Conservation (phyloP, 306 rosid species). For the Luffa aegyptiaca region DNA sequence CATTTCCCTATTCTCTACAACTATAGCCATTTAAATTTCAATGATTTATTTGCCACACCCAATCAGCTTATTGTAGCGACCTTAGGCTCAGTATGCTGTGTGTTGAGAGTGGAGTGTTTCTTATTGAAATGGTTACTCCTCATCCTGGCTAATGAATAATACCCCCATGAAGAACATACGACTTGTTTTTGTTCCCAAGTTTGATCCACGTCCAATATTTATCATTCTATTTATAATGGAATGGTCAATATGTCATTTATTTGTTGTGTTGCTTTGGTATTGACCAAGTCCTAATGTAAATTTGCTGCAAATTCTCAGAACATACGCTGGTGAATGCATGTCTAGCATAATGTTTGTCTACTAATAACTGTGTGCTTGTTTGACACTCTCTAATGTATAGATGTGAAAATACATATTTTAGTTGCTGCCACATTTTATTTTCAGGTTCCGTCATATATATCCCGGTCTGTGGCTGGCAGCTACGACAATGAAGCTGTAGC, state of each 20-base stretch:
- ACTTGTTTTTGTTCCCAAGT: background rate
- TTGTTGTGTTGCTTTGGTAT: background rate
- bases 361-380: background rate
- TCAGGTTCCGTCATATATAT: constrained; percentile 96
- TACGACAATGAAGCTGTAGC: constrained; percentile 99
- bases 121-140: background rate
- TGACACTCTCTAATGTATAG: background rate
- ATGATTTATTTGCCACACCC: background rate
- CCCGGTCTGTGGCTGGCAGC: constrained; percentile 99
- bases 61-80: background rate
- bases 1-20: background rate
- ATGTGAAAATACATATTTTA: background rate
- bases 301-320: background rate
- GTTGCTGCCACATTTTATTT: constrained; percentile 1
- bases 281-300: background rate
- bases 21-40: background rate
- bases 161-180: background rate
- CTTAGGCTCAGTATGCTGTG: background rate
- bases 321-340: background rate
- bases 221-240: background rate
- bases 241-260: background rate
- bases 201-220: background rate
- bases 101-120: background rate
- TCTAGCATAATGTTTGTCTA: background rate
- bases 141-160: background rate